A percentile compares a stretch with the other conserved stretches of the same genome.
These are phyloP conservation scores for Cupressus sempervirens DNA, from an alignment of 75 land plant species.

Conservation along the genomic window DNA sequence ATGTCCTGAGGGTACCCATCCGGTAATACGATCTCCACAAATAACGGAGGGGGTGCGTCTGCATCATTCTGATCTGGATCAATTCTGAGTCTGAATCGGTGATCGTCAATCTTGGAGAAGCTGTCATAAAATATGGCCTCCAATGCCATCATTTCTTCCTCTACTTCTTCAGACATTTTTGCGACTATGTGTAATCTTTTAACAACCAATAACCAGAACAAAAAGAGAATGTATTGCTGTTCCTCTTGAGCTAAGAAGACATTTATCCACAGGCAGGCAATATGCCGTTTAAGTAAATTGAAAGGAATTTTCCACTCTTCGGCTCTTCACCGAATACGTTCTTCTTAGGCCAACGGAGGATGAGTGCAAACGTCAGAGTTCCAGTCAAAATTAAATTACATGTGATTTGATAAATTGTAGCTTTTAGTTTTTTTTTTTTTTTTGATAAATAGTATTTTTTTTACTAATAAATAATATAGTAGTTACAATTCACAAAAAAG, in stretches of 20 bases:
- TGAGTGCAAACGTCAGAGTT: too few species aligned
- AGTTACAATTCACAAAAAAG: too few species aligned
- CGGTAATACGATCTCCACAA: conserved; percentile 29
- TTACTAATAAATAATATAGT: too few species aligned
- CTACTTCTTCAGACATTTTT: conserved; percentile 30
- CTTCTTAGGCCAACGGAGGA: neutral
- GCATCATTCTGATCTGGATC: conserved; percentile 25
- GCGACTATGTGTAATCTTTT: neutral
- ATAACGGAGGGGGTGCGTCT: conserved; percentile 21
- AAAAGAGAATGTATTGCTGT: neutral
- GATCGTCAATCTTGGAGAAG: conserved; percentile 29
- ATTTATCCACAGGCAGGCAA: neutral
- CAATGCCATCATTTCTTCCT: conserved; percentile 34
- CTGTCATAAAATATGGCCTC: conserved; percentile 42
- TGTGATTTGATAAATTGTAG: too few species aligned
- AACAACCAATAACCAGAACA: neutral
- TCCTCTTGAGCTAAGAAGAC: neutral
- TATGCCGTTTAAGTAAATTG: too few species aligned
- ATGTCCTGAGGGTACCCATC: conserved; percentile 25
- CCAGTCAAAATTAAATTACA: too few species aligned
- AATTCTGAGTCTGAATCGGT: conserved; percentile 29
- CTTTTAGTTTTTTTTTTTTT: too few species aligned
- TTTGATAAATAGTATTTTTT: too few species aligned
- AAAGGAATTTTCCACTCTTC: neutral
- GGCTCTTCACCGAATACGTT: too few species aligned